Base-by-base conservation (phyloP, 2,329 filamentous ascomycete genomes). In the Ambrosiella beaveri region DNA sequence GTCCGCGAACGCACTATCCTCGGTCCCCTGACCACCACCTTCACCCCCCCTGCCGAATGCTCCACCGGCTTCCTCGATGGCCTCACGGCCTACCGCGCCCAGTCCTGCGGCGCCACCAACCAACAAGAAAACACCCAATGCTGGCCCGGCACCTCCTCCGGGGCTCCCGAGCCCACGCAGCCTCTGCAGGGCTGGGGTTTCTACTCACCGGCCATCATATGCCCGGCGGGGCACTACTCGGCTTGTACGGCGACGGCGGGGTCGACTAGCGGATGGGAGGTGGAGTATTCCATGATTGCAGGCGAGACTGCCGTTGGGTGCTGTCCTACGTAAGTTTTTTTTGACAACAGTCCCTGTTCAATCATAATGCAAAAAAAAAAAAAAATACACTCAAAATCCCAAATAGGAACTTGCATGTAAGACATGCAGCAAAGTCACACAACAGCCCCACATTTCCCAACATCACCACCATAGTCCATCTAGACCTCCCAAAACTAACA, bases 201-300 rank as follows among this genome's bases (percentile, higher is more conserved):
- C 57, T 70, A 70, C 57, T 70, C 68, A 2, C 69, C 69, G 0
- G 69, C 68, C 0, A 39, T 68, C 8, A 58, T 61, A 1, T 70
- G 68, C 56, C 69, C 69, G 0, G 53, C 55, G 2, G 68, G 68
- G 7, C 67, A 69, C 60, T 63, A 58, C 12, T 63, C 67, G 4
- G 65, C 67, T 1, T 71, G 68, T 55, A 63, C 63, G n/a, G 66
- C 67, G 1, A 65, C 64, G 0, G 64, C 57, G 2, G 63, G 63
- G n/a, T 63, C 62, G 2, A 62, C 61, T 3, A 61, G 62, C 3
- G 62, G 62, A 1, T 67, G 63, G 60, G 19, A 62, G n/a, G 65
- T 67, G 41, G 63, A 68, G 57, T 69, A 65, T 51, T 57, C 62
- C 1, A 59, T 68, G 41, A 39, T 60, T 1, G 54, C 61, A 2